Evolutionary conservation across 192 early-diverging fungal species (phyloP).

Genomic region (Polychytrium aggregatum): DNA sequence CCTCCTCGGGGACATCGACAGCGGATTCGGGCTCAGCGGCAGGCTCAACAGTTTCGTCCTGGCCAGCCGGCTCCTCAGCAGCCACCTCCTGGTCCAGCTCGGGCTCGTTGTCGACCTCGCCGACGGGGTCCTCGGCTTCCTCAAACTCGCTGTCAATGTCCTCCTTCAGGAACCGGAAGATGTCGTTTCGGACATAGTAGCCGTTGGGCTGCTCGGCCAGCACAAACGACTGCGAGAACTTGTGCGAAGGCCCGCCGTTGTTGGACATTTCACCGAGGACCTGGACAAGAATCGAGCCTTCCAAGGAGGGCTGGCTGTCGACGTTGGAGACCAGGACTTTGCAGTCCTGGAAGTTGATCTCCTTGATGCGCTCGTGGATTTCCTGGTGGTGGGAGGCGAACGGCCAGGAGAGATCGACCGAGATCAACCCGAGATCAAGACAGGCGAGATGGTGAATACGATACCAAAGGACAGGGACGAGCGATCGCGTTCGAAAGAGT

Average conservation of each 20-base stretch:
- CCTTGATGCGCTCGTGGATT: constrained; percentile 64
- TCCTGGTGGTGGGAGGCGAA: constrained; percentile 57
- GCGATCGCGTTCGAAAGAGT: neutral
- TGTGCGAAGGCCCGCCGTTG: constrained; percentile 62
- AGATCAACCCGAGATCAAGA: too few relatives aligned
- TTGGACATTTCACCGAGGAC: constrained; percentile 88
- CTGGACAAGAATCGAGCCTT: constrained; percentile 76
- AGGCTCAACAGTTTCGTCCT: constrained; percentile 6
- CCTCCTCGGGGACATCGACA: constrained; percentile 11
- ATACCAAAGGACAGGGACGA: neutral
- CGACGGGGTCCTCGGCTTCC: constrained; percentile 11
- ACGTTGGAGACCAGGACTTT: constrained; percentile 80
- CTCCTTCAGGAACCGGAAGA: constrained; percentile 91
- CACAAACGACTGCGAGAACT: constrained; percentile 88
- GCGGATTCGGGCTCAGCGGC: constrained; percentile 10
- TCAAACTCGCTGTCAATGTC: constrained; percentile 58
- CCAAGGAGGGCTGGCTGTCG: constrained; percentile 65
- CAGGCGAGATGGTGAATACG: too few relatives aligned
- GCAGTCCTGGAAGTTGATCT: constrained; percentile 72
- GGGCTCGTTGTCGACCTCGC: constrained; percentile 2
- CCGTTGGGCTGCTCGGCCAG: constrained; percentile 77
- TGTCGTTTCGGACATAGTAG: constrained; percentile 91
- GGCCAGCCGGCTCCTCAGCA: constrained; percentile 15
- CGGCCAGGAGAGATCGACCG: too few relatives aligned
- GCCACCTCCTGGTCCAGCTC: constrained; percentile 8